Evolutionary conservation across 441 rosid species (phyloP).

Genomic region (Pelargonium citronellum): DNA sequence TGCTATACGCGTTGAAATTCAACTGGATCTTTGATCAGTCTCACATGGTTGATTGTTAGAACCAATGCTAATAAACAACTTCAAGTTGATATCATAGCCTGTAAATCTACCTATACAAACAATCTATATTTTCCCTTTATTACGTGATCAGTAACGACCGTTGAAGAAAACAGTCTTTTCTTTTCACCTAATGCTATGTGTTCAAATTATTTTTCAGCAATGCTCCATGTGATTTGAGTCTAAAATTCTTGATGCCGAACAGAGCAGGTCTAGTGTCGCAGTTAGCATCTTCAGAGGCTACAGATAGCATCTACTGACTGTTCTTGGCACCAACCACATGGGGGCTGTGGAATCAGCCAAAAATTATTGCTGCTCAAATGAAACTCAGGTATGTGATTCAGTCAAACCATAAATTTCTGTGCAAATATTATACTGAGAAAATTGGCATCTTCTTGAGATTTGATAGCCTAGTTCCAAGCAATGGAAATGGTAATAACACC

Average conservation of each 20-base stretch:
- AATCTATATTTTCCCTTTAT: too few species aligned
- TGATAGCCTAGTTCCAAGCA: background rate
- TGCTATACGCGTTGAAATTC: background rate
- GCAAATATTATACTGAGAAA: background rate
- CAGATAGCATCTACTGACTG: background rate
- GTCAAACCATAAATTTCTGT: slow-evolving; percentile 6
- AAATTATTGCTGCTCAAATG: background rate
- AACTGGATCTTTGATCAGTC: too few species aligned
- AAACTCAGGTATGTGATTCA: background rate
- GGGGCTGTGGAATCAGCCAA: background rate
- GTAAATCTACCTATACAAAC: too few species aligned
- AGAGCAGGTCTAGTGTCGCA: too few species aligned
- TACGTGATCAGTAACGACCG: background rate
- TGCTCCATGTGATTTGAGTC: too few species aligned
- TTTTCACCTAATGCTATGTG: background rate
- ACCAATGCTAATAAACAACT: too few species aligned
- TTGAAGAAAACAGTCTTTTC: background rate
- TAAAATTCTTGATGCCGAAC: too few species aligned
- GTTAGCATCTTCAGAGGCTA: background rate
- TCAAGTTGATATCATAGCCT: too few species aligned
- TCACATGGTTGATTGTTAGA: too few species aligned
- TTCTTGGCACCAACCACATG: too few species aligned
- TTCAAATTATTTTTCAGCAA: too few species aligned
- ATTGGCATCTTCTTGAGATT: background rate
- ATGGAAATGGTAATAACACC: too few species aligned